Conservation (phyloP, 148 eudicot genomes). For the Gaultheria prostrata region DNA sequence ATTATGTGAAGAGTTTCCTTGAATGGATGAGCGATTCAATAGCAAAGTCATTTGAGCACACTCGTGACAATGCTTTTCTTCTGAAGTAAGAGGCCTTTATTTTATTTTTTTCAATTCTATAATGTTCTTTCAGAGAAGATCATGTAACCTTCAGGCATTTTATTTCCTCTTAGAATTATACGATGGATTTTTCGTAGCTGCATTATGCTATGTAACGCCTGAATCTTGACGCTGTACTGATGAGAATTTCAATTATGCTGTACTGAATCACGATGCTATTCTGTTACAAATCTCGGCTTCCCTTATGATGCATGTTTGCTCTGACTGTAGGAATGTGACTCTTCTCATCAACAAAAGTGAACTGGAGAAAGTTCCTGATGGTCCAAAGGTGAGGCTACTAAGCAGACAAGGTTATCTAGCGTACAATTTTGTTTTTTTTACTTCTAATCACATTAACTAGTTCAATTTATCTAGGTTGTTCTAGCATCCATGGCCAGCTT, state of each 20-base stretch:
- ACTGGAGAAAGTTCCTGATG: conserved; percentile 81
- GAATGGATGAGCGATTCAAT: conserved; percentile 98
- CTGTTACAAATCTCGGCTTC: neutral
- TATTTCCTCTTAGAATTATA: neutral
- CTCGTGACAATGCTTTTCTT: conserved; percentile 91
- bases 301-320: conserved; percentile 24
- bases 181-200: neutral
- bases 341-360: conserved; percentile 78
- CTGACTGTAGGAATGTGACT: conserved; percentile 62
- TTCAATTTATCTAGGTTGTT: conserved; percentile 57
- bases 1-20: conserved; percentile 90
- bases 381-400: conserved; percentile 72
- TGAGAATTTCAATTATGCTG: neutral
- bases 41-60: conserved; percentile 92
- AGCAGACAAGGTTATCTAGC: neutral
- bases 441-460: neutral
- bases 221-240: neutral
- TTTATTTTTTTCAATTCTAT: neutral
- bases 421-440: conserved; percentile 13
- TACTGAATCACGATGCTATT: neutral
- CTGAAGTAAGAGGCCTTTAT: conserved; percentile 53
- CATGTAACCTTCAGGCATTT: neutral
- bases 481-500: conserved; percentile 96
- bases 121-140: neutral
- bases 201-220: neutral